A percentile compares a stretch with the other conserved stretches of the same genome.
phyloP scores from a whole-genome alignment of 179 eudicot genomes.

The Spinacia oleracea region DNA sequence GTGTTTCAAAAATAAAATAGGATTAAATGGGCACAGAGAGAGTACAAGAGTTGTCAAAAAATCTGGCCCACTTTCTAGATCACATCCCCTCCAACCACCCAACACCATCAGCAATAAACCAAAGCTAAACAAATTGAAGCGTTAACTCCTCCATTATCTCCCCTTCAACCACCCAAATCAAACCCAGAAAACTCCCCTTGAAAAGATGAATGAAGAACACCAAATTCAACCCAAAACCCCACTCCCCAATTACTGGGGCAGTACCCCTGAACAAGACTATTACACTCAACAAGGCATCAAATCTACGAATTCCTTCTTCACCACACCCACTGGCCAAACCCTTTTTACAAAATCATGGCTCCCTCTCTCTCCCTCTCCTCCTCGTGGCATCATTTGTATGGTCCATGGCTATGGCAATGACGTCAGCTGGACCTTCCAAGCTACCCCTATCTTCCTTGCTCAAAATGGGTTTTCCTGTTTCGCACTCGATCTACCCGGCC shows the following conservation, averaged over 20 bases:
- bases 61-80: no score
- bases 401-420: conserved; percentile 96
- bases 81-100: not conserved
- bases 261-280: conserved; percentile 72
- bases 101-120: not conserved
- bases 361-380: conserved; percentile 48
- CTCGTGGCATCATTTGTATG: conserved; percentile 80
- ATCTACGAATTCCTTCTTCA: conserved; percentile 57
- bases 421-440: conserved; percentile 91
- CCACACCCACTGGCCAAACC: conserved; percentile 54
- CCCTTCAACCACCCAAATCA: not conserved
- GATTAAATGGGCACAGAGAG: no score
- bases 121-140: not conserved
- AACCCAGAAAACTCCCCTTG: not conserved
- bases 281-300: conserved; percentile 61
- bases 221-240: conserved; percentile 11
- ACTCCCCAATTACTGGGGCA: conserved; percentile 69
- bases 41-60: no score
- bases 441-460: conserved; percentile 77
- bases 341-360: conserved; percentile 90
- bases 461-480: conserved; percentile 76
- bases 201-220: conserved; percentile 1
- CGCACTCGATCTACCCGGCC: conserved; percentile 80
- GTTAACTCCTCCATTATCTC: not conserved
- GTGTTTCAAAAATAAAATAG: no score